A percentile compares a stretch with the other conserved stretches of the same genome.
These are phyloP conservation scores for Astrothelium macrocarpum DNA, from an alignment of 495 filamentous ascomycete genomes.

Conservation along the genomic window DNA sequence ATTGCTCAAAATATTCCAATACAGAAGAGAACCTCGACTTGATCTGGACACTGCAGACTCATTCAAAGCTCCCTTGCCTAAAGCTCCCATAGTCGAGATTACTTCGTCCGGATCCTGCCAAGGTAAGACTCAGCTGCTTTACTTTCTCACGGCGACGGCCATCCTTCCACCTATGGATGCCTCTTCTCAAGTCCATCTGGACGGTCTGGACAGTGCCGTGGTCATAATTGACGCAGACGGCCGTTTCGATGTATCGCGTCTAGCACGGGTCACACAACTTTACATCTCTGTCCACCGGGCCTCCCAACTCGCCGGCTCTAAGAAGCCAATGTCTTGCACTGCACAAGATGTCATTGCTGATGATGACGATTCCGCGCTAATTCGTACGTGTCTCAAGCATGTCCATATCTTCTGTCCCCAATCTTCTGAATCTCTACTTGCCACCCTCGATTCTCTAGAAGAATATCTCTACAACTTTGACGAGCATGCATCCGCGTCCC, in stretches of 20 bases:
- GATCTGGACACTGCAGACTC: conserved; percentile 39
- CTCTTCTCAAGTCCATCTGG: conserved; percentile 15
- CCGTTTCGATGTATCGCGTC: conserved; percentile 52
- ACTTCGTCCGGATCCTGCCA: conserved; percentile 43
- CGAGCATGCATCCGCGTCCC: conserved; percentile 39
- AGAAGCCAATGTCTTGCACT: not conserved
- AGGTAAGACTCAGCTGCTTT: conserved; percentile 59
- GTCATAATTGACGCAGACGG: conserved; percentile 62
- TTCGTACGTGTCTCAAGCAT: conserved; percentile 28
- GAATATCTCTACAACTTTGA: conserved; percentile 42
- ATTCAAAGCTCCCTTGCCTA: conserved; percentile 23
- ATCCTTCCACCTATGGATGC: conserved; percentile 41
- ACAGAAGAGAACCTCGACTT: conserved; percentile 24
- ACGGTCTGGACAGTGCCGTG: conserved; percentile 49
- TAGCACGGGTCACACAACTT: conserved; percentile 35
- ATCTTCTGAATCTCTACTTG: conserved; percentile 41
- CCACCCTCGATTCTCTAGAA: conserved; percentile 41
- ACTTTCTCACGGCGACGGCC: conserved; percentile 53
- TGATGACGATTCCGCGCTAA: conserved; percentile 17
- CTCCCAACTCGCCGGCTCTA: conserved; percentile 4
- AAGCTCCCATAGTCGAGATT: conserved; percentile 46
- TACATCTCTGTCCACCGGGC: conserved; percentile 10
- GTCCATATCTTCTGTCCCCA: conserved; percentile 48
- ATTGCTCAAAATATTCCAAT: not conserved
- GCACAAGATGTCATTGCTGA: conserved; percentile 3